phyloP scores from a whole-genome alignment of 495 filamentous ascomycete species.

The Penicillium lagena region DNA sequence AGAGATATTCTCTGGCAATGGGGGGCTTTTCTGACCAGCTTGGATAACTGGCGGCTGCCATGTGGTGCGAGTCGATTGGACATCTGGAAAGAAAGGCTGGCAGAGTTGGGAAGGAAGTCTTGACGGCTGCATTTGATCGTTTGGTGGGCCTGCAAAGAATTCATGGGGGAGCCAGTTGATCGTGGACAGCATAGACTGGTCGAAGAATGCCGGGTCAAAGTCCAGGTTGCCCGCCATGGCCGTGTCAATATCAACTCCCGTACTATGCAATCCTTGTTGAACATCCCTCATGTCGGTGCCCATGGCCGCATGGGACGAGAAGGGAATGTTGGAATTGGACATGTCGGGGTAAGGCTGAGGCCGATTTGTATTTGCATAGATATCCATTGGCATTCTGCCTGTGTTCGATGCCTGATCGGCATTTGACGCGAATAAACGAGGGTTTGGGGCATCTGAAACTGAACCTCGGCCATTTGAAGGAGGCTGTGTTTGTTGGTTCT shows the following conservation, averaged over 20 bases:
- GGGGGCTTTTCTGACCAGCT: not conserved
- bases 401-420: conserved; percentile 1
- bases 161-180: conserved; percentile 35
- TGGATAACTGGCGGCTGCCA: conserved; percentile 28
- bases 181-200: conserved; percentile 19
- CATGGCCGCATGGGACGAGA: conserved; percentile 5
- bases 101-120: conserved; percentile 9
- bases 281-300: conserved; percentile 5
- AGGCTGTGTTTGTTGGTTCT: not conserved
- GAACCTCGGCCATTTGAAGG: conserved; percentile 3
- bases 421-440: conserved; percentile 7
- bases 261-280: conserved; percentile 7
- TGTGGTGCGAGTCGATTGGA: conserved; percentile 11
- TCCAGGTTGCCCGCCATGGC: conserved; percentile 14
- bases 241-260: conserved; percentile 13
- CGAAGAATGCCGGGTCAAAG: conserved; percentile 18
- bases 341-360: conserved; percentile 9
- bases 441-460: not conserved
- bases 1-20: conserved; percentile 8
- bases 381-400: not conserved
- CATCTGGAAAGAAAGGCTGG: conserved; percentile 9
- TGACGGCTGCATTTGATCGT: conserved; percentile 5
- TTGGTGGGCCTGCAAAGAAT: conserved; percentile 9
- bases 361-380: conserved; percentile 4
- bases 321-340: conserved; percentile 4